Base-by-base conservation (phyloP, 306 rosid genomes). In the Cucumis hystrix region DNA sequence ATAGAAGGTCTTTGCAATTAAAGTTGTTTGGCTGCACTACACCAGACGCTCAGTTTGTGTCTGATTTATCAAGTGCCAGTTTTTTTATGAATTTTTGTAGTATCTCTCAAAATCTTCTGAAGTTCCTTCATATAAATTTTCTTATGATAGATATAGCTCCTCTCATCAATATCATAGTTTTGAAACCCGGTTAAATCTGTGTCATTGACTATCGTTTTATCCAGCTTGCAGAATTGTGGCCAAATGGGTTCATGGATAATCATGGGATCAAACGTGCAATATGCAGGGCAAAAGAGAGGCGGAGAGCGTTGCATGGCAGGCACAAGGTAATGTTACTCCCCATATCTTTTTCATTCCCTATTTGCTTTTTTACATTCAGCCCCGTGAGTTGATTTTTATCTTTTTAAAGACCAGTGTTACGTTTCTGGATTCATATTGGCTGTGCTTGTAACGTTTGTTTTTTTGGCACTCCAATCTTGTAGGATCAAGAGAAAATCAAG, bases 201-300 rank as follows among this genome's bases (percentile, higher is more conserved):
- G 66, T 12, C 49, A 74, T 55, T 4, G 62, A 67, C 72, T 45
- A 65, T 47, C 68, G 6, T 83, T 79, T 77, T 33, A 47, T 74
- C 79, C 92, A 95, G 99, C 97, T 95, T 75, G 97, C 97, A 4
- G 87, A 84, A 78, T 85, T 95, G 87, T 95, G 97, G 97, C 99
- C 97, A 66, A 80, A 77, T 87, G 97, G 97, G 66, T 86, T 78
- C 88, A 95, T 95, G 99, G 99, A 95, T 88, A 95, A 92, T 85
- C 93, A 89, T 87, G 99, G 99, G 78, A 92, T 95, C 82, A 95
- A 92, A 84, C 90, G 91, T 76, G 99, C 96, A 78, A 91, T 95
- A 82, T 89, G 96, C 82, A 86, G 93, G 87, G 88, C 97, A 66
- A 95, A 95, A 66, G 99, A 92, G 74, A 92, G 99, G 85, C 93